Conservation (phyloP, 2,329 filamentous ascomycete species). For the Xylaria sp. region DNA sequence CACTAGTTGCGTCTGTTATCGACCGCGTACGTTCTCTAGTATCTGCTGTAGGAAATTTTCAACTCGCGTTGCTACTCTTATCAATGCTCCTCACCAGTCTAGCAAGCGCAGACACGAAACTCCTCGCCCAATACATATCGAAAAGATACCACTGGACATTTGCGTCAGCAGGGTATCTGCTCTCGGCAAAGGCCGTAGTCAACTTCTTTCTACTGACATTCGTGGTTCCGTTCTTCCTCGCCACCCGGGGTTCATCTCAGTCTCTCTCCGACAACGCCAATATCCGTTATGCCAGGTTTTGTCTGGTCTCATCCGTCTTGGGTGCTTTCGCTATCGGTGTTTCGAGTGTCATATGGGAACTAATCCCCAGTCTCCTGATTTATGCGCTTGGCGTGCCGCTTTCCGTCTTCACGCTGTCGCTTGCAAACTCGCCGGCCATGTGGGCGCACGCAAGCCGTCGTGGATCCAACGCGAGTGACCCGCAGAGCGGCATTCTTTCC, state of each 20-base stretch:
- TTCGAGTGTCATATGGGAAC: constrained; percentile 45
- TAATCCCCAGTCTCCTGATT: constrained; percentile 51
- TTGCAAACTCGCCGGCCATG: constrained; percentile 52
- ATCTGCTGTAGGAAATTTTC: constrained; percentile 48
- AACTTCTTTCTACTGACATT: constrained; percentile 53
- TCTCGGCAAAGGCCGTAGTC: constrained; percentile 54
- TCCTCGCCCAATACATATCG: constrained; percentile 57
- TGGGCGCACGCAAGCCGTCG: constrained; percentile 31
- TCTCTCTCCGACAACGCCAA: constrained; percentile 41
- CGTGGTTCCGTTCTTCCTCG: constrained; percentile 48
- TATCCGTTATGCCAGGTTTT: constrained; percentile 44
- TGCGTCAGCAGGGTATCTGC: constrained; percentile 52
- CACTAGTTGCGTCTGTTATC: constrained; percentile 33
- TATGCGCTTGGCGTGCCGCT: constrained; percentile 56
- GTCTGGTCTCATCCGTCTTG: constrained; percentile 46
- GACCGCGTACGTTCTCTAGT: constrained; percentile 41
- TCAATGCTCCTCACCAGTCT: constrained; percentile 51
- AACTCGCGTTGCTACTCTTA: constrained; percentile 51
- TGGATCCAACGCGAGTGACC: constrained; percentile 30
- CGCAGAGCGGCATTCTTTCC: constrained; percentile 52
- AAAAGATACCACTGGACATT: constrained; percentile 55
- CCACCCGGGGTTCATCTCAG: constrained; percentile 31
- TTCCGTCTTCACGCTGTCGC: constrained; percentile 55
- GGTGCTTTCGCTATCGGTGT: constrained; percentile 52
- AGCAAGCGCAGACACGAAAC: constrained; percentile 57